Base-by-base conservation (phyloP, 2,329 filamentous ascomycete species). In the Aspergillus sp. region DNA sequence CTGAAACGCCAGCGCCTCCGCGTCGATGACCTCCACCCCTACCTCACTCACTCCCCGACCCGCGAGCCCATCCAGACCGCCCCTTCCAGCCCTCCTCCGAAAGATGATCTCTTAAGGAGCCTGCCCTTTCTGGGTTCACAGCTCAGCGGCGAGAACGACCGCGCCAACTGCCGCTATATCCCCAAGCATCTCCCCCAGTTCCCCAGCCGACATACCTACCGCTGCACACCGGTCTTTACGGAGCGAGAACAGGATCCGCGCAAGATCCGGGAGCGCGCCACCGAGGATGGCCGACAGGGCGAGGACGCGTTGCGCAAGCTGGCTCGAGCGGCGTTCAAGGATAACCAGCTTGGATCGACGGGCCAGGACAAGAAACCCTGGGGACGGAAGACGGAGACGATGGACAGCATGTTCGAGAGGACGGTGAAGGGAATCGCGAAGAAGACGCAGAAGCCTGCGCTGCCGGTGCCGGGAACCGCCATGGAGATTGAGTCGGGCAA, bases 251-350 rank as follows among this genome's bases (percentile, higher is more conserved):
- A 63, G 20, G 75, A 80, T 43, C 68, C 74, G 2, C 63, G 74
- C 24, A 69, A 66, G 41, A 72, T 79, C 29, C 60, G 75, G 24
- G 78, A 81, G 48, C 67, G 69, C 36, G 76, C 76, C 4, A 79
- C 75, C 3, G 69, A 79, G 47, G 78, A 82, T 49, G 76, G 76
- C 10, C 68, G 78, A 28, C 55, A 77, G 38, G 78, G 76, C 5
- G 78, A 81, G 51, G 72, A 79, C 46, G 76, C 76, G 13, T 54
- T 82, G 41, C 63, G 77, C 30, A 78, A 75, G 47, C 60, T 82
- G 49, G 66, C 69, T 3, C 70, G 71, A 15, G 67, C 67, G 1
- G 61, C 60, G 8, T 59, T 55, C 35, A 57, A 64, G 38, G 51
- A 64, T 30, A 59, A 60, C 14, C 53, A 63, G 22, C 47, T 51